Percentiles rank a stretch among this genome's conserved stretches.
These are phyloP conservation scores for Zanthoxylum bungeanum DNA, from an alignment of 345 rosid genomes.

Conservation along the genomic window DNA sequence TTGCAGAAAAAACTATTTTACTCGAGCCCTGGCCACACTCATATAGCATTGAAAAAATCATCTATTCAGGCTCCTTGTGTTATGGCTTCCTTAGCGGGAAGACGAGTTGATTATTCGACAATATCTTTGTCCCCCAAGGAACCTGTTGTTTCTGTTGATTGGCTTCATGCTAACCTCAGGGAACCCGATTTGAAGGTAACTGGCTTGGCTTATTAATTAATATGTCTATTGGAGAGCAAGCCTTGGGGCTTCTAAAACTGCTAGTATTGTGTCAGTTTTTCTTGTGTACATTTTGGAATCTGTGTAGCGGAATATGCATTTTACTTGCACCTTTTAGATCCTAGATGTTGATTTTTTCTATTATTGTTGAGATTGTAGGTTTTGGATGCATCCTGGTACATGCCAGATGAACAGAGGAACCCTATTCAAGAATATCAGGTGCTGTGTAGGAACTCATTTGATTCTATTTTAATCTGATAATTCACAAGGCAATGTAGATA, in stretches of 20 bases:
- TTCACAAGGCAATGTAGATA: not conserved
- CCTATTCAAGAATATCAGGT: conserved; percentile 99
- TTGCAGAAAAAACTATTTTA: conserved; percentile 47
- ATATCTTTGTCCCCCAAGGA: conserved; percentile 51
- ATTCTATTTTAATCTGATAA: conserved; percentile 6
- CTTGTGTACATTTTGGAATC: not conserved
- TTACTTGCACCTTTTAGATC: not conserved
- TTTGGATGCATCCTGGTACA: conserved; percentile 97
- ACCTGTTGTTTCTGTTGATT: conserved; percentile 90
- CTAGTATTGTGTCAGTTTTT: not conserved
- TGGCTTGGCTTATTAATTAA: not conserved
- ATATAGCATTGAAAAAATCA: conserved; percentile 27
- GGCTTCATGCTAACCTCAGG: conserved; percentile 82
- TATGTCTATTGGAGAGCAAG: not conserved
- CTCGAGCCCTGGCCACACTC: conserved; percentile 19
- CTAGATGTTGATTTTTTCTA: not conserved
- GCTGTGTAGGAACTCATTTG: not conserved
- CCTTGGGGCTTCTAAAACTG: not conserved
- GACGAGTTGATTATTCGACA: conserved; percentile 40
- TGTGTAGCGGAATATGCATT: not conserved
- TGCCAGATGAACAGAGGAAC: conserved; percentile 97
- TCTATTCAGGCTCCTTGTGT: conserved; percentile 32
- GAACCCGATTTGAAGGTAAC: conserved; percentile 82
- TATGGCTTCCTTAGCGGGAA: conserved; percentile 50
- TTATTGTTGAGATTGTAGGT: conserved; percentile 36